These are phyloP conservation scores for Lolium perenne DNA, from an alignment of 176 grass and related monocot genomes.

Conservation along the genomic window DNA sequence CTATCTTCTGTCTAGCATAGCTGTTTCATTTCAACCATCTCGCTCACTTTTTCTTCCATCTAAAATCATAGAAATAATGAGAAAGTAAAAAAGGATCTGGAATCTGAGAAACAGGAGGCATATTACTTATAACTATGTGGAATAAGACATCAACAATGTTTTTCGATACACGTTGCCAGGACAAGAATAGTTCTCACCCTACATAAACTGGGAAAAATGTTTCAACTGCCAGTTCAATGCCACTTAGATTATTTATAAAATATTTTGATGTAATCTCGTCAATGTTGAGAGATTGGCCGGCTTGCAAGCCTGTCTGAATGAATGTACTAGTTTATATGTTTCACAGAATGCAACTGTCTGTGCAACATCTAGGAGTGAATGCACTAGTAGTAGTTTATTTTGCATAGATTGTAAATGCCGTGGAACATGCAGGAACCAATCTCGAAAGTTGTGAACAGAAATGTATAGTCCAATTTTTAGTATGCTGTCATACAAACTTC, in stretches of 20 bases:
- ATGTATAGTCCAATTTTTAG: too few relatives aligned
- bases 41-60: slow-evolving; percentile 99
- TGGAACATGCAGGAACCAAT: too few relatives aligned
- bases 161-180: not conserved
- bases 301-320: too few relatives aligned
- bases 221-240: not conserved
- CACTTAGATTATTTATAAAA: slow-evolving; percentile 12
- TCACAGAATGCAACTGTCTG: too few relatives aligned
- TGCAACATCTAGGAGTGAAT: too few relatives aligned
- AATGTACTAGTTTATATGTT: too few relatives aligned
- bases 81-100: not conserved
- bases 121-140: not conserved
- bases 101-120: not conserved
- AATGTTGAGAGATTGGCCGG: too few relatives aligned
- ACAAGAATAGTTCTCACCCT: not conserved
- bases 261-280: not conserved
- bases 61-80: slow-evolving; percentile 47
- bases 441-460: too few relatives aligned
- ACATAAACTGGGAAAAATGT: slow-evolving; percentile 17
- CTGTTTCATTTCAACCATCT: slow-evolving; percentile 99
- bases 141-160: not conserved
- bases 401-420: too few relatives aligned
- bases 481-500: not conserved
- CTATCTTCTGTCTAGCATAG: slow-evolving; percentile 96
- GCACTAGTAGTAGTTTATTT: too few relatives aligned